Conservation (phyloP, 2,329 filamentous ascomycete species). For the Diplodia seriata region DNA sequence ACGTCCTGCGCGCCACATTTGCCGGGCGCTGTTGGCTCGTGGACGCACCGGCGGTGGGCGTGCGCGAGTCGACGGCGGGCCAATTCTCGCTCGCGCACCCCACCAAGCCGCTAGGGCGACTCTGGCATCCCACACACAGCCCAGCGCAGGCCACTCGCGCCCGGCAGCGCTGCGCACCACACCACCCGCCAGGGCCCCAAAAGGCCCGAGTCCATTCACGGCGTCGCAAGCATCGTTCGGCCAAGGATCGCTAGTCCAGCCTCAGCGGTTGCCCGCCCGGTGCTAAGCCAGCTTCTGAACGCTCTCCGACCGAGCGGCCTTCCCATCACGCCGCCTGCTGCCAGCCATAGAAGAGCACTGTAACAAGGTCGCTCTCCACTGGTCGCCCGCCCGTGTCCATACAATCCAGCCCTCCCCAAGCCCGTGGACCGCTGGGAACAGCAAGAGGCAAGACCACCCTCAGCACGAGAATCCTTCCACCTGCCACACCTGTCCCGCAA, state of each 20-base stretch:
- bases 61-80: conserved; percentile 28
- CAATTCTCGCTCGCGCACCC: conserved; percentile 24
- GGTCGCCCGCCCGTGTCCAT: conserved; percentile 26
- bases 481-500: conserved; percentile 28
- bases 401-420: conserved; percentile 27
- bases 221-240: conserved; percentile 33
- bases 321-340: conserved; percentile 35
- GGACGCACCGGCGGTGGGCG: conserved; percentile 24
- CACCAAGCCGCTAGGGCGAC: conserved; percentile 17
- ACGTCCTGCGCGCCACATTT: conserved; percentile 24
- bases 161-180: conserved; percentile 26
- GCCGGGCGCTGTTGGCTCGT: conserved; percentile 27
- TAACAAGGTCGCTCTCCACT: conserved; percentile 25
- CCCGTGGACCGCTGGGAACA: conserved; percentile 26
- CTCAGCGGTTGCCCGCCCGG: conserved; percentile 32
- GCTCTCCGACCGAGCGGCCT: conserved; percentile 35
- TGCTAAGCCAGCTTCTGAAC: conserved; percentile 37
- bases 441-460: conserved; percentile 27
- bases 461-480: conserved; percentile 24
- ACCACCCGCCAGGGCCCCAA: conserved; percentile 33
- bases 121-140: conserved; percentile 29
- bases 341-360: conserved; percentile 32
- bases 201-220: conserved; percentile 35
- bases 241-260: conserved; percentile 34
- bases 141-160: conserved; percentile 20